phyloP scores from a whole-genome alignment of 2,329 filamentous ascomycete species.

The Emergomyces pasteurianus region DNA sequence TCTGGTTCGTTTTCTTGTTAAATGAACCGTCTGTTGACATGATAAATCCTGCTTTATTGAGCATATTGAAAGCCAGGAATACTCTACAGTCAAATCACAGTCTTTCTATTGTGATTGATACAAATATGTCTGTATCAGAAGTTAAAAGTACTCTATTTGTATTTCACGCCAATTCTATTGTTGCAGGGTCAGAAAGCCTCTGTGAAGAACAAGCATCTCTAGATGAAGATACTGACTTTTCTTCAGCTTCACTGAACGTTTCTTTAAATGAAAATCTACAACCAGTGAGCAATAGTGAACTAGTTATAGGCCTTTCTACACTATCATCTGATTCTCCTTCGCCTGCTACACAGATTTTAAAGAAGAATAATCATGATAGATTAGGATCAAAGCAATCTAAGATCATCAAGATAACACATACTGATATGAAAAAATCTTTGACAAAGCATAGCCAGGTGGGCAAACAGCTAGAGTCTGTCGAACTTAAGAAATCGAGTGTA shows the following conservation, averaged over 20 bases:
- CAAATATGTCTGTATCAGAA: not conserved
- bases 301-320: conserved; percentile 1
- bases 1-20: not conserved
- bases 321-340: conserved; percentile 1
- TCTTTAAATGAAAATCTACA: not conserved
- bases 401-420: too few relatives aligned
- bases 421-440: not conserved
- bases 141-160: not conserved
- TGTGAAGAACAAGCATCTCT: not conserved
- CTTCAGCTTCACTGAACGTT: not conserved
- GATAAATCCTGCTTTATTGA: conserved; percentile 3
- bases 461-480: not conserved
- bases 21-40: conserved; percentile 1
- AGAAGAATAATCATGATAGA: too few relatives aligned
- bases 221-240: not conserved
- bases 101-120: not conserved
- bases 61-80: not conserved
- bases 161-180: not conserved
- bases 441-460: not conserved
- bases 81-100: not conserved
- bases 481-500: too few relatives aligned
- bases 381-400: too few relatives aligned
- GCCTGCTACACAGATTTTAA: not conserved
- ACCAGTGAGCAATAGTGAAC: not conserved
- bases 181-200: too few relatives aligned